phyloP scores from a whole-genome alignment of 495 filamentous ascomycete species.

The Glarea lozoyensis region DNA sequence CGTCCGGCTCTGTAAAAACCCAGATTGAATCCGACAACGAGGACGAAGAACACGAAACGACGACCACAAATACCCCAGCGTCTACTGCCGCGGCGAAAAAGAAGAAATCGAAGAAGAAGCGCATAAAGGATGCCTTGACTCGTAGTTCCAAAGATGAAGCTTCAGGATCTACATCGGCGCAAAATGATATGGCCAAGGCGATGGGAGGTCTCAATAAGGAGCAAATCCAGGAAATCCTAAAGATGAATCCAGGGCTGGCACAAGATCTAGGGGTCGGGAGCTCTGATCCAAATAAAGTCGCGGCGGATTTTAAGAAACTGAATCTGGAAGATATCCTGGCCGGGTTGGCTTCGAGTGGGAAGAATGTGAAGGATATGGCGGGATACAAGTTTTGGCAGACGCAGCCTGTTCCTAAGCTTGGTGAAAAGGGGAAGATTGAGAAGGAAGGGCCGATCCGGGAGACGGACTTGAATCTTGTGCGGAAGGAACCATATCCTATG shows the following conservation, averaged over 20 bases:
- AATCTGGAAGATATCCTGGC: conserved; percentile 74
- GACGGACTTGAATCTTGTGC: conserved; percentile 66
- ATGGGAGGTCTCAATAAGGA: conserved; percentile 34
- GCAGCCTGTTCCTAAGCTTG: conserved; percentile 86
- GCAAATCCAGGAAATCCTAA: conserved; percentile 45
- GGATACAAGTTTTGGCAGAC: conserved; percentile 98
- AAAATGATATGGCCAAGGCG: conserved; percentile 32
- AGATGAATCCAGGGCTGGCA: conserved; percentile 53
- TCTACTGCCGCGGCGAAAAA: conserved; percentile 28
- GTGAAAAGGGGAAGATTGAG: conserved; percentile 33
- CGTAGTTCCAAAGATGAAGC: conserved; percentile 10
- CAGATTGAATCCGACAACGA: conserved; percentile 32
- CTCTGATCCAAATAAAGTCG: conserved; percentile 26
- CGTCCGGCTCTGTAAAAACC: conserved; percentile 8
- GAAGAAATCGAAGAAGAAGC: conserved; percentile 44
- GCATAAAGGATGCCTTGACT: conserved; percentile 30
- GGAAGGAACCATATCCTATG: conserved; percentile 57
- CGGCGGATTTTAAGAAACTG: conserved; percentile 61
- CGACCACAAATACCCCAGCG: conserved; percentile 12
- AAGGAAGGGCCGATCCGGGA: conserved; percentile 47
- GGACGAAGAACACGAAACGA: conserved; percentile 25
- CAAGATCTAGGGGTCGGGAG: conserved; percentile 35
- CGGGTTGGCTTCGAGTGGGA: conserved; percentile 62
- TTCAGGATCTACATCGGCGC: conserved; percentile 12
- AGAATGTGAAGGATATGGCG: conserved; percentile 92